Evolutionary conservation across 352 stramenopile species (phyloP), one percentile per base, ranked within the genome.

Genomic region (Porosira glacialis): DNA sequence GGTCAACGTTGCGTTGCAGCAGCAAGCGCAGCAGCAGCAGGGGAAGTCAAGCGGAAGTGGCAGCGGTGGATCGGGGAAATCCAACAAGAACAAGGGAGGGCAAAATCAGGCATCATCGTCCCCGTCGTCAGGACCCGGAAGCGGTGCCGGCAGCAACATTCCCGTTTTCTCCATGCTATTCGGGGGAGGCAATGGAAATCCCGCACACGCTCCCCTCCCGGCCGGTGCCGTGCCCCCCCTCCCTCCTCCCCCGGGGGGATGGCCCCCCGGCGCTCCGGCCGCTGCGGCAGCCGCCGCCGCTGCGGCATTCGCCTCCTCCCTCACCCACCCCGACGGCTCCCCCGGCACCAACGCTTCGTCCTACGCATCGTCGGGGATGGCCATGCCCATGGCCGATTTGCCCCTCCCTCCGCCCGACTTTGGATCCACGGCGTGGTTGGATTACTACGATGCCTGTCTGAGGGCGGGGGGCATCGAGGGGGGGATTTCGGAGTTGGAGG

Each of bases 371-470:
- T 24, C 27, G 27, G 33, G 31, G 2, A 17, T 31, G 10, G 33
- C 30, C 8, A 8, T 1, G 11, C 2, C 17, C 13, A 2, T 1
- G 10, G 39, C 3, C 2, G 26, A 28, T 1, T 27, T 35, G 0
- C 11, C 44, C 24, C 17, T 21, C 11, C 24, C 31, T 28, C 27
- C 41, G 31, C 8, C 33, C 15, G 15, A 15, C 33, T 8, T 8
- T 15, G 33, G 33, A 15, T 8, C 8, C 33, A 41, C 33, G 8
- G 65, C 58, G 5, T 80, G 70, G 70, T 27, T 75, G 4, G 63
- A 80, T 38, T 80, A 80, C 41, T 80, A 75, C 36, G 60, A 75
- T 48, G 70, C 59, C 30, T 71, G 52, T 36, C 50, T 75, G 13
- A 30, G 61, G 0, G 59, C 60, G 6, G n/a, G 51, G 35, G 52